Evolutionary conservation across 169 alveolate genomes (phyloP).

Genomic region (Plasmodium reichenowi): DNA sequence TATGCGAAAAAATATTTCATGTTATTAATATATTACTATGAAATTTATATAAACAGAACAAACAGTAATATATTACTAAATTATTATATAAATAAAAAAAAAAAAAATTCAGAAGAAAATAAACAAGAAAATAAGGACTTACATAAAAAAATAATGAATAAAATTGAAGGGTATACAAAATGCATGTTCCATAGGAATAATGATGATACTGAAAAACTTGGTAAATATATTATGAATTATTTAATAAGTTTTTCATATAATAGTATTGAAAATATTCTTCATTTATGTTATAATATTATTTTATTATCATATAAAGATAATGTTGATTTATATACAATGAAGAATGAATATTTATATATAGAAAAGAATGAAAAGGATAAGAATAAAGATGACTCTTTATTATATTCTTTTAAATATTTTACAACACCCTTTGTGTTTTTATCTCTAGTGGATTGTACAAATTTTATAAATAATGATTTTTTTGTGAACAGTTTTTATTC

Average conservation of each 20-base stretch:
- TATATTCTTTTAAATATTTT: conserved; percentile 28
- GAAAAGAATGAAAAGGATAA: background rate
- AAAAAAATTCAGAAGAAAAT: background rate
- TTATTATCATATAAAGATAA: conserved; percentile 8
- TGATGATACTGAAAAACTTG: background rate
- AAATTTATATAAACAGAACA: conserved; percentile 48
- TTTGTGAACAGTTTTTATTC: conserved; percentile 26
- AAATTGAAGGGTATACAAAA: conserved; percentile 7
- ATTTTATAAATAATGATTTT: conserved; percentile 56
- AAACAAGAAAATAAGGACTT: background rate
- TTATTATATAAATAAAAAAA: conserved; percentile 1
- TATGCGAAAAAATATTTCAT: conserved; percentile 36
- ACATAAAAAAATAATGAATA: conserved; percentile 14
- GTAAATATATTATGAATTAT: conserved; percentile 14
- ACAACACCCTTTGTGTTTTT: conserved; percentile 43
- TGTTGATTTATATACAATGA: too few species aligned
- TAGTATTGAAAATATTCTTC: conserved; percentile 27
- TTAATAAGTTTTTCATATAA: conserved; percentile 42
- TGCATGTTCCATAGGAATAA: background rate
- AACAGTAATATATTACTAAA: conserved; percentile 13
- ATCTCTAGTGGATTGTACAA: conserved; percentile 25
- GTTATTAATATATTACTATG: conserved; percentile 27
- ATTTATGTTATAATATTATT: conserved; percentile 48
- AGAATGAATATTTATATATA: too few species aligned
- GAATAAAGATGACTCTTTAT: background rate